These are phyloP conservation scores for Penicillium sp. DNA, from an alignment of 2,329 filamentous ascomycete species.

Conservation along the genomic window DNA sequence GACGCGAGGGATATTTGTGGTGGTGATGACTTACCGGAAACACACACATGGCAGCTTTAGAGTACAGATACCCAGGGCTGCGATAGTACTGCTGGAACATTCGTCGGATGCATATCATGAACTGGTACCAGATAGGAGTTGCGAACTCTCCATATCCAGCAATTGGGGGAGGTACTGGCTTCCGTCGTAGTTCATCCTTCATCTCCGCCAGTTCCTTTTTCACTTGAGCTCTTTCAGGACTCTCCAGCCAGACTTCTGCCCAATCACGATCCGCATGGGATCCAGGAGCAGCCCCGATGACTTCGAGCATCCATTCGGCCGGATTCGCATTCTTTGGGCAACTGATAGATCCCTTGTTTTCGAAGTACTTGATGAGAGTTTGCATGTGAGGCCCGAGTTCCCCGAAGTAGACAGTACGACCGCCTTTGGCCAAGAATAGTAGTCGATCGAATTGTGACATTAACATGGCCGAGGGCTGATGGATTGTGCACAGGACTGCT, in stretches of 20 bases:
- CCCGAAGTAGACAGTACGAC: slow-evolving; percentile 70
- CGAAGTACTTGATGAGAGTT: slow-evolving; percentile 66
- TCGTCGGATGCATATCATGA: slow-evolving; percentile 68
- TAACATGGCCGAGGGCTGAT: slow-evolving; percentile 88
- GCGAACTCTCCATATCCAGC: slow-evolving; percentile 75
- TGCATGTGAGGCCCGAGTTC: slow-evolving; percentile 63
- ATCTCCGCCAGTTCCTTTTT: slow-evolving; percentile 19
- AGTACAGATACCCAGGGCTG: slow-evolving; percentile 83
- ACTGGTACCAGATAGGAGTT: slow-evolving; percentile 69
- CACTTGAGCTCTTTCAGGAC: slow-evolving; percentile 54
- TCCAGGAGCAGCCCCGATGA: slow-evolving; percentile 62
- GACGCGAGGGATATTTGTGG: slow-evolving; percentile 34
- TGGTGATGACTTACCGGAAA: slow-evolving; percentile 66
- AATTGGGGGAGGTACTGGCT: slow-evolving; percentile 46
- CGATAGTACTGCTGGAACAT: slow-evolving; percentile 92
- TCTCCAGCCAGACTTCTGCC: slow-evolving; percentile 64
- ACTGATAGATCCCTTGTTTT: slow-evolving; percentile 61
- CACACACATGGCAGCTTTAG: slow-evolving; percentile 70
- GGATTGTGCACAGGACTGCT: slow-evolving; percentile 90
- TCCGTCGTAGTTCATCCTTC: slow-evolving; percentile 28
- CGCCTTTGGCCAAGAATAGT: slow-evolving; percentile 65
- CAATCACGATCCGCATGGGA: slow-evolving; percentile 64
- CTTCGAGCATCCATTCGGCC: slow-evolving; percentile 67
- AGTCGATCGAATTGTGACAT: slow-evolving; percentile 78
- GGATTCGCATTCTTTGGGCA: slow-evolving; percentile 69